Evolutionary conservation across 805 yeast species (phyloP), one percentile per base, ranked within the genome.

Genomic region (Candida xyloterini): DNA sequence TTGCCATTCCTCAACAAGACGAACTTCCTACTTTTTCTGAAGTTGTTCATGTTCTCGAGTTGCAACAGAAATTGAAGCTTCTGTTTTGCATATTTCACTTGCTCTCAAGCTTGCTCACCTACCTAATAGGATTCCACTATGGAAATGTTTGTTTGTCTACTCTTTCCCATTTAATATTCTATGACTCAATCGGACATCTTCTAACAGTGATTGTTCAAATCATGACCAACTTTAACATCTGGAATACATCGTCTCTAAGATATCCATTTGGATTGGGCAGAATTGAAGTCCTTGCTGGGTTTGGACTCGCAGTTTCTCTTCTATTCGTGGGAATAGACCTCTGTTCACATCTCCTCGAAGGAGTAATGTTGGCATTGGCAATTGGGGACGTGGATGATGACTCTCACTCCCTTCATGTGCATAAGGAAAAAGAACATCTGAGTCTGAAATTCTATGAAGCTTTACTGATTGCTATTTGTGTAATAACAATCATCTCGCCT

Each of bases 181-280:
- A 88, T 60, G 97, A 91, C 60, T 78, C 95, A 0, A 63, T 89
- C 26, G 89, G 95, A 1, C 83, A 88, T 28, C 53, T 81, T 1
- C 69, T 84, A 11, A 71, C 82, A 2, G 83, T 84, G 0, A 61
- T 74, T 13, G 96, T 88, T 6, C 88, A 83, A 43, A 73, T 88
- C 10, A 74, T 91, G 76, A 74, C 87, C n/a, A 93, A 90, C 56
- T 91, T 91, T 62, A 95, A 87, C 48, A 95, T 84, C 5, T 93
- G 98, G 96, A 79, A 76, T 48, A 78, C 76, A 41, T 76, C 90
- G 6, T 84, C 95, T 1, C 68, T 93, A 23, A 79, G 81, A 10
- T 84, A 79, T 48, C 99, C 99, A 0, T 91, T 91, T 68, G 99
- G 98, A 0, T 67, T 91, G 18, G 95, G 95, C n/a, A 71, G 99